Conservation (phyloP, 2,329 filamentous ascomycete genomes). For the Trichoderma atroviride region DNA sequence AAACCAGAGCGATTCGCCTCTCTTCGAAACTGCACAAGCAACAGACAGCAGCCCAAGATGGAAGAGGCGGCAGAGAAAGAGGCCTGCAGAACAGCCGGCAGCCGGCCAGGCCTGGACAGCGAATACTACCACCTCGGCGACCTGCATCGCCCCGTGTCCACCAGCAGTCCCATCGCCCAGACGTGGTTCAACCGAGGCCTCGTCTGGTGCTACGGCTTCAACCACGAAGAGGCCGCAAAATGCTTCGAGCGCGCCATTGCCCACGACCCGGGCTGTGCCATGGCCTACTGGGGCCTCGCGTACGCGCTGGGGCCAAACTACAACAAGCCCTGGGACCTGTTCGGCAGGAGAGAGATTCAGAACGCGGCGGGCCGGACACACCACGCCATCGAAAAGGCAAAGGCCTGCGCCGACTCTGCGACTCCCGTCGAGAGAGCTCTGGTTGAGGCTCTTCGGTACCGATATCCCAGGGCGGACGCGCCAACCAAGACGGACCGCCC, state of each 20-base stretch:
- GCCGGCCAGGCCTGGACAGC: neutral
- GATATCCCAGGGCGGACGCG: slow-evolving; percentile 58
- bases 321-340: slow-evolving; percentile 75
- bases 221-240: slow-evolving; percentile 68
- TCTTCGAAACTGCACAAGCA: neutral
- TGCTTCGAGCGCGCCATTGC: slow-evolving; percentile 66
- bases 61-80: slow-evolving; percentile 3
- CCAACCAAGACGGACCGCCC: slow-evolving; percentile 51
- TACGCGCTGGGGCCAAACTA: slow-evolving; percentile 75
- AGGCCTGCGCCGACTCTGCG: slow-evolving; percentile 28
- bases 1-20: neutral
- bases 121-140: slow-evolving; percentile 64
- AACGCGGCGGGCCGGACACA: slow-evolving; percentile 47
- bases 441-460: slow-evolving; percentile 61
- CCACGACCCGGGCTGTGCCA: slow-evolving; percentile 57
- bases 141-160: slow-evolving; percentile 59
- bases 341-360: slow-evolving; percentile 63
- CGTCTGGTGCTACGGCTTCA: slow-evolving; percentile 76
- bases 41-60: neutral
- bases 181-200: slow-evolving; percentile 73
- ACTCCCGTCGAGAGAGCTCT: slow-evolving; percentile 60
- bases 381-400: slow-evolving; percentile 37
- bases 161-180: slow-evolving; percentile 55
- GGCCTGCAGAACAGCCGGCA: slow-evolving; percentile 1
- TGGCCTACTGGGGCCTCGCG: slow-evolving; percentile 72